Percentiles rank a stretch among this genome's conserved stretches.
These are phyloP conservation scores for Cytospora mali DNA, from an alignment of 2,329 filamentous ascomycete genomes.

Conservation along the genomic window DNA sequence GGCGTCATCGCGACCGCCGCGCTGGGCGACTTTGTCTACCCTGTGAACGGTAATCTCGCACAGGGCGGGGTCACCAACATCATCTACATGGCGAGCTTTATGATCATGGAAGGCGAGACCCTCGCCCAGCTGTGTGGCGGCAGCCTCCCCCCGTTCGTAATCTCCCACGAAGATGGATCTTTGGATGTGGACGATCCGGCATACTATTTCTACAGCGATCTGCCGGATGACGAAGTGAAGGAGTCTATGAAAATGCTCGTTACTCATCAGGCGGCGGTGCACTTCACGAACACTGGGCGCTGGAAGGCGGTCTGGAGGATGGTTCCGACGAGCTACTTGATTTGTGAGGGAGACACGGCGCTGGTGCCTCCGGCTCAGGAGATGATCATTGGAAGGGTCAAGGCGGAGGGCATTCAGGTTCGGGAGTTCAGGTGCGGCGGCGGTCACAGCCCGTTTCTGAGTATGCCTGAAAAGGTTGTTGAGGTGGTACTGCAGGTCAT, in stretches of 20 bases:
- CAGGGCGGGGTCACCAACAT: constrained; percentile 12
- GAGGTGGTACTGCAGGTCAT: constrained; percentile 6
- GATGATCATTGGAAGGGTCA: constrained; percentile 12
- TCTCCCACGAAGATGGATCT: constrained; percentile 7
- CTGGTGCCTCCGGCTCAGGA: constrained; percentile 12
- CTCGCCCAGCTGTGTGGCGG: constrained; percentile 16
- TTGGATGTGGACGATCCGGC: constrained; percentile 13
- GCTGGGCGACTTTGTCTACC: constrained; percentile 21
- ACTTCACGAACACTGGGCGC: neutral
- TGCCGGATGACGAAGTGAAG: constrained; percentile 10
- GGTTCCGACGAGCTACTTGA: constrained; percentile 21
- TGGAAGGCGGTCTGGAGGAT: constrained; percentile 19
- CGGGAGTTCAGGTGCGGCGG: constrained; percentile 11
- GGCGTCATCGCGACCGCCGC: constrained; percentile 29
- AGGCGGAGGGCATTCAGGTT: constrained; percentile 12
- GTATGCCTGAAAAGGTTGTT: constrained; percentile 11
- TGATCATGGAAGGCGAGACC: constrained; percentile 13
- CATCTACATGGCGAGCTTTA: constrained; percentile 9
- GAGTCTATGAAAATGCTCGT: constrained; percentile 15
- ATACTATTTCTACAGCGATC: constrained; percentile 19
- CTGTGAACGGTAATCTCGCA: constrained; percentile 4
- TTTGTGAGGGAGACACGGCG: constrained; percentile 20
- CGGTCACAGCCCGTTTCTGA: constrained; percentile 16
- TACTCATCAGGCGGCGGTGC: constrained; percentile 9
- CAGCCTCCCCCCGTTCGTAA: constrained; percentile 8